Evolutionary conservation across 2,329 filamentous ascomycete species (phyloP).

Genomic region (Penicillium sp.): DNA sequence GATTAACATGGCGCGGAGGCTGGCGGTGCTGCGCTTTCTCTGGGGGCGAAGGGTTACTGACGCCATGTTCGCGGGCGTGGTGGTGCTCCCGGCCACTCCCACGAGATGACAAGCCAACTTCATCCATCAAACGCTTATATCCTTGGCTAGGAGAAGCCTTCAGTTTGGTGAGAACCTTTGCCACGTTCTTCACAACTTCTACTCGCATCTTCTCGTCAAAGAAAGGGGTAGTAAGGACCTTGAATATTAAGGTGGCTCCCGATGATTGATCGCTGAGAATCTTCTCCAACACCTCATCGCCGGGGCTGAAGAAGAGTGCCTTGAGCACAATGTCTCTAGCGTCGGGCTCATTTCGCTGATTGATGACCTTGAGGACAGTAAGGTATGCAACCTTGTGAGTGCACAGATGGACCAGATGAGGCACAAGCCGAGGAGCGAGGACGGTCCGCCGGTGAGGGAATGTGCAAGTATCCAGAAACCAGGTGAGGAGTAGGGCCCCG

Average conservation of each 20-base stretch:
- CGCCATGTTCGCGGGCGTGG: constrained; percentile 32
- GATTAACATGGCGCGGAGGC: constrained; percentile 36
- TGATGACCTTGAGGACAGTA: constrained; percentile 96
- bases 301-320: constrained; percentile 84
- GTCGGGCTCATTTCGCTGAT: constrained; percentile 90
- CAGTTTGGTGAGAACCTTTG: constrained; percentile 78
- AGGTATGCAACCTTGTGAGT: constrained; percentile 98
- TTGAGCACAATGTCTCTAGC: constrained; percentile 84
- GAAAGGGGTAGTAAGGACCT: constrained; percentile 94
- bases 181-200: constrained; percentile 87
- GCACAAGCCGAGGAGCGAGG: constrained; percentile 82
- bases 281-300: constrained; percentile 79
- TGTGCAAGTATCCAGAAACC: constrained; percentile 97
- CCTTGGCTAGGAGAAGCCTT: constrained; percentile 92
- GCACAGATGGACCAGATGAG: constrained; percentile 88
- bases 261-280: constrained; percentile 89
- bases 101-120: constrained; percentile 73
- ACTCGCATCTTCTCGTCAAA: constrained; percentile 85
- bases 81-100: constrained; percentile 36
- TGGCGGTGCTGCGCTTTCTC: constrained; percentile 42
- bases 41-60: constrained; percentile 27
- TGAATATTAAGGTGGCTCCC: constrained; percentile 94
- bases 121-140: constrained; percentile 98
- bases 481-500: constrained; percentile 85
- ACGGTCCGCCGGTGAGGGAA: constrained; percentile 89